phyloP scores from a whole-genome alignment of 2,329 filamentous ascomycete species.

The Colletotrichum tabaci region DNA sequence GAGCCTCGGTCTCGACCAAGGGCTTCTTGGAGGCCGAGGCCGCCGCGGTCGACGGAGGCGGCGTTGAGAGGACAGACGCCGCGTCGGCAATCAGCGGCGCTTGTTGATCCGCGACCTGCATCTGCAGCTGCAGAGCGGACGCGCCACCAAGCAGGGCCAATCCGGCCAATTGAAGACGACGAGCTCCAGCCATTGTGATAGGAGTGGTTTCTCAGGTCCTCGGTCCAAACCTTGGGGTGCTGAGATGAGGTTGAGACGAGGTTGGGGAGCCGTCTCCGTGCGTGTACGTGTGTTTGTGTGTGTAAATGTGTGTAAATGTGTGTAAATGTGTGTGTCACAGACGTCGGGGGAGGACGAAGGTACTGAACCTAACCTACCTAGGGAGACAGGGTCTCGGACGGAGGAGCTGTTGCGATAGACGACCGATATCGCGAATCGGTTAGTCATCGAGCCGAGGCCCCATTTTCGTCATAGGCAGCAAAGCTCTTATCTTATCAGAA shows the following conservation, averaged over 20 bases:
- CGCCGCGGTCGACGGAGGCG: conserved; percentile 16
- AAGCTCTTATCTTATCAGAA: conserved; percentile 34
- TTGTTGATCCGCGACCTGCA: conserved; percentile 30
- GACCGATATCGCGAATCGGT: conserved; percentile 41
- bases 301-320: too few relatives aligned
- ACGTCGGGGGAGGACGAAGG: neutral
- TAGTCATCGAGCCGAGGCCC: conserved; percentile 38
- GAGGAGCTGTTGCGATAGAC: conserved; percentile 35
- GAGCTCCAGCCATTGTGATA: conserved; percentile 30
- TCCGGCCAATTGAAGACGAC: conserved; percentile 30
- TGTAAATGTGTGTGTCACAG: conserved; percentile 31
- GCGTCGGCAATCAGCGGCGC: conserved; percentile 38
- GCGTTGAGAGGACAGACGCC: conserved; percentile 11
- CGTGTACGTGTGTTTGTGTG: too few relatives aligned
- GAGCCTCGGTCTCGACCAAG: conserved; percentile 66
- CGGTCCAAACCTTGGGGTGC: conserved; percentile 22
- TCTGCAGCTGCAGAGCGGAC: conserved; percentile 36
- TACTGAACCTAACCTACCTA: too few relatives aligned
- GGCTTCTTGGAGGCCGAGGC: conserved; percentile 49
- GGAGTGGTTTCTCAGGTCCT: neutral
- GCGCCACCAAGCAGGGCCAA: conserved; percentile 32
- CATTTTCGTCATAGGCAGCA: neutral
- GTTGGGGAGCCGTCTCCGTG: neutral
- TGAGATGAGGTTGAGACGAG: conserved; percentile 35
- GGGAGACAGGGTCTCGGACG: conserved; percentile 1